Base-by-base conservation (phyloP, 176 grass and related monocot species). In the Avena eriantha region DNA sequence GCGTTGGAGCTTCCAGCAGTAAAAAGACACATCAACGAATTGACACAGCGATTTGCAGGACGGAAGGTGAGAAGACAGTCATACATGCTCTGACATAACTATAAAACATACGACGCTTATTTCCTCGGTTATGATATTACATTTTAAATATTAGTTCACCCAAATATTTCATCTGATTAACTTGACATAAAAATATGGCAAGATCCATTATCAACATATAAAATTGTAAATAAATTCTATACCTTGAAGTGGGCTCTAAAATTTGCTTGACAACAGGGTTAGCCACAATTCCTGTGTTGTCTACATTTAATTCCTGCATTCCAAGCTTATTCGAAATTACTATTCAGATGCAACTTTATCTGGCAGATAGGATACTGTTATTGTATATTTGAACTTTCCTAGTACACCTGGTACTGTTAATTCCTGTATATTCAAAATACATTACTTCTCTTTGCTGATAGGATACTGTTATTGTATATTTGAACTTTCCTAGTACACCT, bases 1-100 rank as follows among this genome's bases (percentile, higher is more conserved):
- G 93, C 93, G 65, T 77, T 95, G 83, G 93, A 99, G n/a, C 63
- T 88, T 91, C 55, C 89, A 82, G 89, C 85, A 81, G 97, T 97
- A 24, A 92, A 90, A 91, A 95, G 86, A 58, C 97, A 95, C 69
- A 92, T 99, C 56, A 82, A 54, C 31, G 97, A 99, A 86, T 76
- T 95, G 50, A 82, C 55, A 69, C 66, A 92, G 1, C 87, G 91
- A 55, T 94, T 96, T 61, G 83, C 89, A 47, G 97, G 97, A 47
- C 87, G 97, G 60, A 99, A 99, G 94, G 97, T 99, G 88, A 78
- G 83, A 71, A 87, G 73, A 80, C 36, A 45, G 22, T 39, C 19
- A 8, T 18, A 21, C 31, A 51, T 77, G 43, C 10, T 72, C 43
- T 3, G 1, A 39, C 11, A 31, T 49, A 51, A 26, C 69, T 48